These are phyloP conservation scores for Chloromonas sp. DNA, from an alignment of 163 green algal genomes.

Conservation along the genomic window DNA sequence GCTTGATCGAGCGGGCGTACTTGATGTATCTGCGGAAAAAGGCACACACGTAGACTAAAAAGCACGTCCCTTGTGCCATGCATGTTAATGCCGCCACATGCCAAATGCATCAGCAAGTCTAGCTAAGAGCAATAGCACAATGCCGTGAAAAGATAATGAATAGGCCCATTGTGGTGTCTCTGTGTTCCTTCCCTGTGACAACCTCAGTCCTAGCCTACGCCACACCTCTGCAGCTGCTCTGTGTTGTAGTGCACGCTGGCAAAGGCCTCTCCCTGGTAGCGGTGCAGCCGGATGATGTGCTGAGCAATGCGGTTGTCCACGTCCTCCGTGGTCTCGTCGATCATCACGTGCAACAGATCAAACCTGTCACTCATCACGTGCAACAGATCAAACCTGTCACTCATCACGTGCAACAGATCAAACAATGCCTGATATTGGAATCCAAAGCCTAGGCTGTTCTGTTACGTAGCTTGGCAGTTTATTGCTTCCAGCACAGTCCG, in stretches of 20 bases:
- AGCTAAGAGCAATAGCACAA: no score
- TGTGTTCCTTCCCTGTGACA: no score
- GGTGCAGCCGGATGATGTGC: conserved; percentile 91
- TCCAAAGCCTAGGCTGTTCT: no score
- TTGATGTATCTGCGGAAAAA: conserved; percentile 67
- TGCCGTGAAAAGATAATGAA: no score
- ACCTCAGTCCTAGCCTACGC: no score
- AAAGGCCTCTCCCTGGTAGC: conserved; percentile 46
- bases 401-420: conserved; percentile 98
- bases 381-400: conserved; percentile 97
- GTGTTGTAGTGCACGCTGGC: conserved; percentile 73
- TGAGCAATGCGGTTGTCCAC: conserved; percentile 80
- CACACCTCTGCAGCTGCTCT: conserved; percentile 67
- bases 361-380: conserved; percentile 99
- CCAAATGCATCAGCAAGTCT: no score
- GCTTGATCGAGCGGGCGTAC: conserved; percentile 84
- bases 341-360: conserved; percentile 98
- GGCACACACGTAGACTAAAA: no score
- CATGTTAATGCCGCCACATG: no score
- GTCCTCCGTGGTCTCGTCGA: conserved; percentile 89
- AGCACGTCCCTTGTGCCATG: no score
- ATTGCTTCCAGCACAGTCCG: no score
- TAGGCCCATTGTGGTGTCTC: no score
- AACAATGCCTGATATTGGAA: conserved; percentile 44
- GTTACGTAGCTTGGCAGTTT: no score